These are phyloP conservation scores for Pelargonium myrrhifolium DNA, from an alignment of 441 rosid species.

Conservation along the genomic window DNA sequence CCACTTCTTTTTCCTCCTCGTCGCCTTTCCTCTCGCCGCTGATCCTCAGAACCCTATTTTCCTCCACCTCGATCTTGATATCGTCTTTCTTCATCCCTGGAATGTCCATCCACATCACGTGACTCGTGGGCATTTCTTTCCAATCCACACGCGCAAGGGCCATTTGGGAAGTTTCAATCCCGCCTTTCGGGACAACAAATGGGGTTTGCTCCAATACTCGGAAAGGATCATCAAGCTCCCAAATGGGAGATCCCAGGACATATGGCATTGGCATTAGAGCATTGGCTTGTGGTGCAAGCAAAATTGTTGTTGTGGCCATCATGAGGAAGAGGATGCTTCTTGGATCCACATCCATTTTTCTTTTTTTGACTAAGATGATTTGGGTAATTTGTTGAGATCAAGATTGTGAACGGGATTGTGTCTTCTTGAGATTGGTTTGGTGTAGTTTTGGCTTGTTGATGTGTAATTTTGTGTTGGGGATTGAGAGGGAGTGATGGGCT, in stretches of 20 bases:
- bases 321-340: too few species aligned
- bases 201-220: conserved; percentile 23
- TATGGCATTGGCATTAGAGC: background rate
- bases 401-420: too few species aligned
- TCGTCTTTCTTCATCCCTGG: conserved; percentile 50
- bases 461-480: too few species aligned
- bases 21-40: conserved; percentile 44
- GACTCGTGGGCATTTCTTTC: conserved; percentile 35
- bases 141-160: conserved; percentile 40
- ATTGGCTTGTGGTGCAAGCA: background rate
- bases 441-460: too few species aligned
- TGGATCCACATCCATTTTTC: too few species aligned
- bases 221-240: background rate
- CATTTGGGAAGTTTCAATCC: conserved; percentile 10
- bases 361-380: too few species aligned
- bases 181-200: conserved; percentile 24
- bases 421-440: too few species aligned
- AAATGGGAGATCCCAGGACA: background rate
- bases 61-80: conserved; percentile 47
- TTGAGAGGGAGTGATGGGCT: too few species aligned
- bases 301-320: too few species aligned
- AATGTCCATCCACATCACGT: conserved; percentile 34
- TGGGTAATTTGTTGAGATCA: too few species aligned
- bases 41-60: conserved; percentile 37
- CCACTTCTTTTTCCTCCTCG: conserved; percentile 10